Evolutionary conservation across 2,329 filamentous ascomycete species (phyloP).

Genomic region (Xylariomycetidae sp.): DNA sequence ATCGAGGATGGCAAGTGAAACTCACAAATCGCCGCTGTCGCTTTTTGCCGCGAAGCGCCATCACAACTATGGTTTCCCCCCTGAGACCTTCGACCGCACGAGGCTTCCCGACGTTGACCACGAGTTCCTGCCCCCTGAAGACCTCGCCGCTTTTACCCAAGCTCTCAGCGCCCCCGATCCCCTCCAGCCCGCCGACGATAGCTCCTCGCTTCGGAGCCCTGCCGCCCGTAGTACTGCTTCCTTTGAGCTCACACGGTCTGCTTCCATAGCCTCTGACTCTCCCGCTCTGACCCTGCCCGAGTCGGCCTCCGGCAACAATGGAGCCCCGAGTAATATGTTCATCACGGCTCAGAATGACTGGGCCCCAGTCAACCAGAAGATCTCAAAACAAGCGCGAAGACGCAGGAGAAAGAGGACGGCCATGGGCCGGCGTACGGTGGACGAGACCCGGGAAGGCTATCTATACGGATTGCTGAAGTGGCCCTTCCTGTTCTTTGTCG

Average conservation of each 20-base stretch:
- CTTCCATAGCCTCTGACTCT: conserved; percentile 34
- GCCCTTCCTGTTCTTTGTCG: conserved; percentile 77
- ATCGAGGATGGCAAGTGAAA: conserved; percentile 21
- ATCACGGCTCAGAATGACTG: conserved; percentile 94
- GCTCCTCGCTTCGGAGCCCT: conserved; percentile 36
- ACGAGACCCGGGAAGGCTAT: conserved; percentile 93
- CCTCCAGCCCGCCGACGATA: conserved; percentile 55
- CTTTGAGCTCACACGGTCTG: conserved; percentile 36
- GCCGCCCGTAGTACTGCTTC: conserved; percentile 36
- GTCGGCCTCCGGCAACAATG: conserved; percentile 29
- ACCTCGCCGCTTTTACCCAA: conserved; percentile 73
- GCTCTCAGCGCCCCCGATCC: conserved; percentile 80
- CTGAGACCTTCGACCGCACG: conserved; percentile 62
- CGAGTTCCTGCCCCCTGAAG: conserved; percentile 69
- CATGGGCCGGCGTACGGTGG: conserved; percentile 61
- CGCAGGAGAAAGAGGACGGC: conserved; percentile 34
- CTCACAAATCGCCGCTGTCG: conserved; percentile 8
- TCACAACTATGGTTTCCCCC: conserved; percentile 52
- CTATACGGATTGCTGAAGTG: conserved; percentile 87
- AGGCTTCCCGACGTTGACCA: conserved; percentile 73
- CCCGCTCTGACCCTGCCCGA: conserved; percentile 24
- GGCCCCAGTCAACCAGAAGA: conserved; percentile 77
- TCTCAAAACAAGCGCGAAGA: conserved; percentile 42
- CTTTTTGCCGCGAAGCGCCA: conserved; percentile 17
- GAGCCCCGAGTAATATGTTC: conserved; percentile 43